Evolutionary conservation across 208 protist species (phyloP), one percentile per base, ranked within the genome.

Genomic region (Leishmania mexicana): DNA sequence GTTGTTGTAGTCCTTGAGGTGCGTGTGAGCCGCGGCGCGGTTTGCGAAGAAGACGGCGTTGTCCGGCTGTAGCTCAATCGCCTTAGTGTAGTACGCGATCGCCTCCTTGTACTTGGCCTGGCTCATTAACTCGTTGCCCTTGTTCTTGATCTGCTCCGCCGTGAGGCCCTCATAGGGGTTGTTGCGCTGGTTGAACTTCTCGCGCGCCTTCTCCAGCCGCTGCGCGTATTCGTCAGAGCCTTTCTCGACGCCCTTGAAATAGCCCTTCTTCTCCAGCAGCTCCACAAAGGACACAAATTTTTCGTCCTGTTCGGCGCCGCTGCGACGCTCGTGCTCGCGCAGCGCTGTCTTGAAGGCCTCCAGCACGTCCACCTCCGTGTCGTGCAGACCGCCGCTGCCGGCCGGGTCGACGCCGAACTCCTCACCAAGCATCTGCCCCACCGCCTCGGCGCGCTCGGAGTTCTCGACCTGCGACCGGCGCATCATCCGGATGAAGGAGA

Each of bases 91-190:
- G 87, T 90, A 97, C 19, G 90, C 94, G 78, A 98, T 95, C 51
- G 96, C 96, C 81, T 98, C 93, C 88, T 98, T 96, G 89, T 98
- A 98, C 88, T 98, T 97, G 62, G 90, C 88, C 88, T 96, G 85
- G 62, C 87, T 82, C 93, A 98, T 97, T 45, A 98, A 74, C 68
- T 97, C 94, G 81, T 98, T 98, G 73, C 96, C 96, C 80, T 98
- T 98, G 81, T 90, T 94, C 86, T 98, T 98, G 71, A 98, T 94
- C 85, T 98, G 90, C 81, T 98, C 95, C 19, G 96, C 93, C 0
- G 90, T 94, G 78, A 98, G 89, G 42, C 95, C 94, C 62, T 95
- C 91, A 79, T 97, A 98, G 42, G 96, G 96, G 87, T 98, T 98
- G 85, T 96, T 96, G 75, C 93, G 93, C 79, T 91, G 87, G 77